Percentiles rank a stretch among this genome's conserved stretches.
These are phyloP conservation scores for Apiospora phragmitis DNA, from an alignment of 2,329 filamentous ascomycete genomes.

Conservation along the genomic window DNA sequence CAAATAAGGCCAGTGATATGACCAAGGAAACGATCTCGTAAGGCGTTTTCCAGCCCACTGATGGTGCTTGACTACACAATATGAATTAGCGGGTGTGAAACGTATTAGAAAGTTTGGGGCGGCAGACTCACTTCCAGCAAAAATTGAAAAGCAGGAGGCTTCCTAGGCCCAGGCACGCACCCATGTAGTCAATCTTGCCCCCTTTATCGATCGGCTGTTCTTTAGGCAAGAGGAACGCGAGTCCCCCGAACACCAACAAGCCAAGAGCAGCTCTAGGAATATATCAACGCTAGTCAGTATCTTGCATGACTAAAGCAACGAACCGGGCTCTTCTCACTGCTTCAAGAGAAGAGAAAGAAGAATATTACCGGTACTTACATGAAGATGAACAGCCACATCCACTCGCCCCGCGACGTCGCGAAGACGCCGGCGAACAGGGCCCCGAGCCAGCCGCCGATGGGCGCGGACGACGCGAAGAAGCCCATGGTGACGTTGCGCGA, in stretches of 20 bases:
- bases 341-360: neutral
- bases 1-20: slow-evolving; percentile 31
- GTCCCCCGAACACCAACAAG: slow-evolving; percentile 16
- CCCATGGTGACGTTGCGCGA: slow-evolving; percentile 29
- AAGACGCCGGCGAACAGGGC: slow-evolving; percentile 37
- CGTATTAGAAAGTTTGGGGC: no score
- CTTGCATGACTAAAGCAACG: no score
- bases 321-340: no score
- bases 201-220: slow-evolving; percentile 35
- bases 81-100: neutral
- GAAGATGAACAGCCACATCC: slow-evolving; percentile 43
- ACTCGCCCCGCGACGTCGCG: slow-evolving; percentile 30
- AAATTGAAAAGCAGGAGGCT: slow-evolving; percentile 50
- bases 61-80: slow-evolving; percentile 38
- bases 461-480: neutral
- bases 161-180: slow-evolving; percentile 37
- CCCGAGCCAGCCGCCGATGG: slow-evolving; percentile 5
- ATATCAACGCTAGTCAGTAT: neutral
- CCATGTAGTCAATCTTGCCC: slow-evolving; percentile 41
- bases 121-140: slow-evolving; percentile 46
- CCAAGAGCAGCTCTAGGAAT: slow-evolving; percentile 19
- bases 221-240: slow-evolving; percentile 22
- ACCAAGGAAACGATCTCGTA: slow-evolving; percentile 43
- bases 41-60: slow-evolving; percentile 43
- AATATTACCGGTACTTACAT: neutral